Percentiles rank a stretch among this genome's conserved stretches.
These are phyloP conservation scores for Leishmania major DNA, from an alignment of 208 protist genomes.

Conservation along the genomic window DNA sequence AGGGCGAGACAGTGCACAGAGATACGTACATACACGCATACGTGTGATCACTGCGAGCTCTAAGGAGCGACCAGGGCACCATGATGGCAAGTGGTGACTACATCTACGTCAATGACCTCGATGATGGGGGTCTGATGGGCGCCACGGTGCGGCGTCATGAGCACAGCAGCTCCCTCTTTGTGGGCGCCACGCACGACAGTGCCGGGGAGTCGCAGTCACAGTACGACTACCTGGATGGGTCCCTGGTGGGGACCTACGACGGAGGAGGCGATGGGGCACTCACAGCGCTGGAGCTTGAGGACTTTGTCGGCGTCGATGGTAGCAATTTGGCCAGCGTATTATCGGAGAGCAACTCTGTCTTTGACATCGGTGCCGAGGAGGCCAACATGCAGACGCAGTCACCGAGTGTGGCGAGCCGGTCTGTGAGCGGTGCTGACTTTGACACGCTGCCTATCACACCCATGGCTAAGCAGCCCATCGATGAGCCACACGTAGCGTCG, in stretches of 20 bases:
- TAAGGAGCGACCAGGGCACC: background rate
- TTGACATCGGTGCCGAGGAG: slow-evolving; percentile 27
- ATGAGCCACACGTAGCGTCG: background rate
- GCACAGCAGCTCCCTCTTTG: slow-evolving; percentile 17
- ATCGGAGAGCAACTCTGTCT: slow-evolving; percentile 31
- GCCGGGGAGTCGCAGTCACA: slow-evolving; percentile 11
- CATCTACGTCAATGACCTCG: slow-evolving; percentile 34
- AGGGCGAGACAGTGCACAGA: background rate
- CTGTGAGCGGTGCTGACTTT: slow-evolving; percentile 33
- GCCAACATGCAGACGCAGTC: slow-evolving; percentile 11
- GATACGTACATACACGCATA: background rate
- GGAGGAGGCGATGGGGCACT: slow-evolving; percentile 1
- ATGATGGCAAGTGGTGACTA: slow-evolving; percentile 28
- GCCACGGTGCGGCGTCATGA: slow-evolving; percentile 11
- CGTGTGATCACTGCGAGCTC: background rate
- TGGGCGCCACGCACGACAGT: slow-evolving; percentile 4
- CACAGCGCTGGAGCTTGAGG: slow-evolving; percentile 24
- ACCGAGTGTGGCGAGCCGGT: slow-evolving; percentile 26
- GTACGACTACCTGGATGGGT: slow-evolving; percentile 32
- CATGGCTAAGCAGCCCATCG: slow-evolving; percentile 26
- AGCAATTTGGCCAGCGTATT: slow-evolving; percentile 16
- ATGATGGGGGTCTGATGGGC: slow-evolving; percentile 8
- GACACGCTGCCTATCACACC: slow-evolving; percentile 28
- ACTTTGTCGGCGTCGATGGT: slow-evolving; percentile 23
- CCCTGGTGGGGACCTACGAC: slow-evolving; percentile 12